Percentiles rank a stretch among this genome's conserved stretches.
These are phyloP conservation scores for Thalassiosira profunda DNA, from an alignment of 108 stramenopile species.

Conservation along the genomic window DNA sequence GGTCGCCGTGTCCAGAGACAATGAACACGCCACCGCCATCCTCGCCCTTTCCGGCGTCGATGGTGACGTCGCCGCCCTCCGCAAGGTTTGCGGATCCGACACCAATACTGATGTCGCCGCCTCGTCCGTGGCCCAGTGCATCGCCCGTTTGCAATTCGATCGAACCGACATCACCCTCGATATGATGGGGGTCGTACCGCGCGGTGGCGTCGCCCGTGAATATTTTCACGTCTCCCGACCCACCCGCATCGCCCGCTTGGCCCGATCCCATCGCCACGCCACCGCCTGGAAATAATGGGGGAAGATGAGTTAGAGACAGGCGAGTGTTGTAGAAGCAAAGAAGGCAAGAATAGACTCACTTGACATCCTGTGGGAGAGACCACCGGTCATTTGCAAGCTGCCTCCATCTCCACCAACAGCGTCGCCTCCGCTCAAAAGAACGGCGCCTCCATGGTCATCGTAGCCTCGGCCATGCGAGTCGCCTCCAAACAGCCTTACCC, in stretches of 20 bases:
- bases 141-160: too few species aligned
- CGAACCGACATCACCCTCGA: too few species aligned
- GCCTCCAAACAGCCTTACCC: slow-evolving; percentile 12
- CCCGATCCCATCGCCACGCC: background rate
- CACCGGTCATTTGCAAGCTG: background rate
- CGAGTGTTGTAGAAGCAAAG: background rate
- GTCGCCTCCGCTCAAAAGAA: slow-evolving; percentile 11
- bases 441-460: slow-evolving; percentile 16
- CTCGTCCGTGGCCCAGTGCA: background rate
- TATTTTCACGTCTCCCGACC: slow-evolving; percentile 2
- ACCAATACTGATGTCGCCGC: background rate
- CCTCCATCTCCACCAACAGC: slow-evolving; percentile 16
- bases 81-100: background rate
- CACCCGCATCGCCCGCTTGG: slow-evolving; percentile 4
- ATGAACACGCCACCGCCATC: slow-evolving; percentile 1
- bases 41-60: background rate
- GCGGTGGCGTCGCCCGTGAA: slow-evolving; percentile 17
- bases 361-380: slow-evolving; percentile 6
- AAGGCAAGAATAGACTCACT: slow-evolving; percentile 2
- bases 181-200: too few species aligned
- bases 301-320: background rate
- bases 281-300: background rate
- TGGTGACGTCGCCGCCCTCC: background rate
- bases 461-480: slow-evolving; percentile 7
- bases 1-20: slow-evolving; percentile 1